Evolutionary conservation across 805 yeast genomes (phyloP).

Genomic region (Pichia kluyveri): DNA sequence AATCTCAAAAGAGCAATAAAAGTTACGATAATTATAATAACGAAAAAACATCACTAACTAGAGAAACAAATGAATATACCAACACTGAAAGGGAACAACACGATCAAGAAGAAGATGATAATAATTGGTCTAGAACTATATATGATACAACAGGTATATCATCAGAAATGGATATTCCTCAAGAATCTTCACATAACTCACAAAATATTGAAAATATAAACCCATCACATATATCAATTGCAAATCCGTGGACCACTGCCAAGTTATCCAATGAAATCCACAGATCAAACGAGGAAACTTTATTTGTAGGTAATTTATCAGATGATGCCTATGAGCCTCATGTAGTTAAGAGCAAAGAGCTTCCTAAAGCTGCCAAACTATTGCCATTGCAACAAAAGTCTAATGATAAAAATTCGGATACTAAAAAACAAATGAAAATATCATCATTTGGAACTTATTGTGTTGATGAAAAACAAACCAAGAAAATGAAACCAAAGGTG

Average conservation of each 20-base stretch:
- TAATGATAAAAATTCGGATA: no score
- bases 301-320: no score
- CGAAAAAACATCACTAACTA: no score
- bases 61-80: no score
- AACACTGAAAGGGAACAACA: neutral
- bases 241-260: slow-evolving; percentile 17
- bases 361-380: no score
- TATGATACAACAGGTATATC: slow-evolving; percentile 4
- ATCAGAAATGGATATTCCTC: neutral
- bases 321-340: no score
- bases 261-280: neutral
- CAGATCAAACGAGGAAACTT: neutral
- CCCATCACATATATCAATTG: slow-evolving; percentile 7
- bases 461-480: neutral
- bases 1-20: no score
- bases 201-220: neutral
- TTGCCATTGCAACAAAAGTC: no score
- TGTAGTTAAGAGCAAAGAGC: no score
- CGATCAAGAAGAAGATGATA: neutral
- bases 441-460: slow-evolving; percentile 3
- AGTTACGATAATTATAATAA: no score
- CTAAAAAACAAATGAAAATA: neutral
- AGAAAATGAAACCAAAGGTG: neutral
- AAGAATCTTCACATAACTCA: neutral
- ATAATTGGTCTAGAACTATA: slow-evolving; percentile 13